A percentile compares a stretch with the other conserved stretches of the same genome.
These are phyloP conservation scores for Gloeophyllum trabeum DNA, from an alignment of 768 basidiomycete genomes.

Conservation along the genomic window DNA sequence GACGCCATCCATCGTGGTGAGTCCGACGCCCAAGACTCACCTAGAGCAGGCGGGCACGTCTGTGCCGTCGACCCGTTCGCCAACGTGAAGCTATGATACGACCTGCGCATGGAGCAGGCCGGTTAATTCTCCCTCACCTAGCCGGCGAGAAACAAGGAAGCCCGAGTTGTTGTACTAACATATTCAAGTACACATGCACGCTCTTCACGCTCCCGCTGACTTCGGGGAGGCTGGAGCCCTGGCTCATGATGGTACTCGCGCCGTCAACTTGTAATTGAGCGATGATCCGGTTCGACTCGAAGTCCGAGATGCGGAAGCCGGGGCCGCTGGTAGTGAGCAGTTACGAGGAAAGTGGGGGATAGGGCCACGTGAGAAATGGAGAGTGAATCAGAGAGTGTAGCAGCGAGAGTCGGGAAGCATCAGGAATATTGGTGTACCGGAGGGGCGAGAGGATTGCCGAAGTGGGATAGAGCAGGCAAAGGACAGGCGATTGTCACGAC, in stretches of 20 bases:
- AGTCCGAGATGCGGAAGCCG: slow-evolving; percentile 65
- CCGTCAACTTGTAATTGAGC: slow-evolving; percentile 60
- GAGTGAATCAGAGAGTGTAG: no score
- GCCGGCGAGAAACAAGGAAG: background rate
- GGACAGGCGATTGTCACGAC: no score
- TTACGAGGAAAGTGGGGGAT: slow-evolving; percentile 2
- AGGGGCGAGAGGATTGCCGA: no score
- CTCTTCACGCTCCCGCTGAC: slow-evolving; percentile 54
- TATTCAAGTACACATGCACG: slow-evolving; percentile 61
- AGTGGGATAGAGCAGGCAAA: no score
- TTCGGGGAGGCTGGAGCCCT: slow-evolving; percentile 23
- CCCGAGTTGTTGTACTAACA: no score
- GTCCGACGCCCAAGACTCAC: slow-evolving; percentile 24
- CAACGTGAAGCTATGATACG: slow-evolving; percentile 50
- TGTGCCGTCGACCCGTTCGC: slow-evolving; percentile 54
- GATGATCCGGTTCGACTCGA: slow-evolving; percentile 65
- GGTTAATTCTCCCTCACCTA: slow-evolving; percentile 1
- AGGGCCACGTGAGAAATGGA: no score
- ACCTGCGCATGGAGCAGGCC: slow-evolving; percentile 25
- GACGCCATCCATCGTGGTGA: background rate
- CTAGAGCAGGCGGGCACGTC: slow-evolving; percentile 75
- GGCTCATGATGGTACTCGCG: slow-evolving; percentile 52
- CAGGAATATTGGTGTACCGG: no score
- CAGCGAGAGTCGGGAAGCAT: no score
- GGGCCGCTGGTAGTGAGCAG: slow-evolving; percentile 40